These are phyloP conservation scores for Aspergillus sclerotioniger DNA, from an alignment of 495 filamentous ascomycete genomes.

Conservation along the genomic window DNA sequence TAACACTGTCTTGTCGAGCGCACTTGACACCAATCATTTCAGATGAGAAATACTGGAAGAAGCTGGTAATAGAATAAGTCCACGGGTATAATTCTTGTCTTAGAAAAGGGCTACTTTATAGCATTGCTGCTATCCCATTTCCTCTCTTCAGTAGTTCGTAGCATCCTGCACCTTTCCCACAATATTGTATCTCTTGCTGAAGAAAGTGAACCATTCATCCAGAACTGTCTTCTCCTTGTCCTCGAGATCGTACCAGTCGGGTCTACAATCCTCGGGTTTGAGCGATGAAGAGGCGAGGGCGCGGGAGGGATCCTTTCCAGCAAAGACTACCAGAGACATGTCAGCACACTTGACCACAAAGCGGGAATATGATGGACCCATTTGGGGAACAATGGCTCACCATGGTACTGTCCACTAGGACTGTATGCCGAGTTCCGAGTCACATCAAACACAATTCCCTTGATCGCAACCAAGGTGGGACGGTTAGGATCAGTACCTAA, in stretches of 20 bases:
- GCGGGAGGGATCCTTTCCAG: slow-evolving; percentile 89
- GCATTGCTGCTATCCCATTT: not conserved
- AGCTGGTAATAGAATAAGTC: slow-evolving; percentile 1
- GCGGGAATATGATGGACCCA: not conserved
- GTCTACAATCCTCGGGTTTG: slow-evolving; percentile 76
- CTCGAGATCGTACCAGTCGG: slow-evolving; percentile 80
- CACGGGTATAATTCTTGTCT: slow-evolving; percentile 12
- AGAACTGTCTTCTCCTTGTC: slow-evolving; percentile 87
- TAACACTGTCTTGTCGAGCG: not conserved
- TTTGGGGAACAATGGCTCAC: slow-evolving; percentile 43
- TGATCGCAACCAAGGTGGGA: slow-evolving; percentile 91
- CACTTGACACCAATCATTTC: not conserved
- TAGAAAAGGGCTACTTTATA: not conserved
- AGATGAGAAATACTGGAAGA: not conserved
- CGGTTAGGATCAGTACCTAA: slow-evolving; percentile 59
- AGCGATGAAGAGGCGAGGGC: slow-evolving; percentile 83
- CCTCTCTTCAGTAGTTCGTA: slow-evolving; percentile 28
- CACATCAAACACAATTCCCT: slow-evolving; percentile 93
- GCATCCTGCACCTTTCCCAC: slow-evolving; percentile 70
- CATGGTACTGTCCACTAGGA: slow-evolving; percentile 78
- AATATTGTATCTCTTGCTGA: slow-evolving; percentile 92
- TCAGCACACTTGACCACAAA: slow-evolving; percentile 9
- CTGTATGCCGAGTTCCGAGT: slow-evolving; percentile 80
- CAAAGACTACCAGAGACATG: slow-evolving; percentile 65
- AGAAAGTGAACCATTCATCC: slow-evolving; percentile 92